phyloP scores from a whole-genome alignment of 2,329 filamentous ascomycete species.

The Lasiodiplodia sp. region DNA sequence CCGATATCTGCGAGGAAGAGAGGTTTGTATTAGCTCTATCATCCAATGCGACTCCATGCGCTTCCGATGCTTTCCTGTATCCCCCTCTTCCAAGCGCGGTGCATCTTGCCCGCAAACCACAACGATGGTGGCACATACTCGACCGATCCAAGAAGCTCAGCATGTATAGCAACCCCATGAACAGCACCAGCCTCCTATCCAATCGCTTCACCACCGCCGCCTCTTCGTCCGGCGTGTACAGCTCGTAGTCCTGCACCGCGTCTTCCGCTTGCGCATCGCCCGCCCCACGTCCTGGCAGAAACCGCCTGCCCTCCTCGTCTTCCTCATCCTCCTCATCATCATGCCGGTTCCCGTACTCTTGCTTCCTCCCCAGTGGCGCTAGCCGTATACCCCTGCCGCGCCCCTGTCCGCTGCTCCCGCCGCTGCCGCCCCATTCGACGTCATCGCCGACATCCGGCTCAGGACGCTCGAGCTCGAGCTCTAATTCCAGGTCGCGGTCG shows the following conservation, averaged over 20 bases:
- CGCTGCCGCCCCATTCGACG: conserved; percentile 16
- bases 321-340: conserved; percentile 37
- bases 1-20: conserved; percentile 60
- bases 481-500: not conserved
- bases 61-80: not conserved
- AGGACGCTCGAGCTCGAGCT: not conserved
- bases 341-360: not conserved
- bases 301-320: conserved; percentile 22
- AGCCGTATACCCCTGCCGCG: conserved; percentile 5
- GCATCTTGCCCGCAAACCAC: not conserved
- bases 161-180: conserved; percentile 83
- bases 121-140: conserved; percentile 59
- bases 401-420: not conserved
- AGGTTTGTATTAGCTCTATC: conserved; percentile 5
- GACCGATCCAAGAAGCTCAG: conserved; percentile 86
- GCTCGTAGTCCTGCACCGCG: conserved; percentile 54
- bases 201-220: conserved; percentile 74
- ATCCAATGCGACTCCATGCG: not conserved
- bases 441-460: conserved; percentile 11
- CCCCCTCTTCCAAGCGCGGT: not conserved
- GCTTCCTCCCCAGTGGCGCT: not conserved
- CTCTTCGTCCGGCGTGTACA: conserved; percentile 75
- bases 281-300: conserved; percentile 1
- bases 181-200: conserved; percentile 78
- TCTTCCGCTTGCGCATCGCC: not conserved